Conservation (phyloP, 192 early-diverging fungal species). For the Dimargaris xerosporica region DNA sequence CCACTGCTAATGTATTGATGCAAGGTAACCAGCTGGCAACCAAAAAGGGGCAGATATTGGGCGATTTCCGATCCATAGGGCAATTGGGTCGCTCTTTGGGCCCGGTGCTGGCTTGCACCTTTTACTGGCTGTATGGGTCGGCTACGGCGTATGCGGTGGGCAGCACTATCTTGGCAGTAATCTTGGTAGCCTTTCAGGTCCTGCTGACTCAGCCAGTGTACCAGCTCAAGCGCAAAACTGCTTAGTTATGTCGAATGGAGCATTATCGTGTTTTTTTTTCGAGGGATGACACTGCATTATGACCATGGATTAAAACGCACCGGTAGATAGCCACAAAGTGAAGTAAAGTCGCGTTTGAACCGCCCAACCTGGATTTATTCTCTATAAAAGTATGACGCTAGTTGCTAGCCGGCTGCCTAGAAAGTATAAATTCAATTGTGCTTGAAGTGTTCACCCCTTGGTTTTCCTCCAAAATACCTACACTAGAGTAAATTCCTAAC, state of each 20-base stretch:
- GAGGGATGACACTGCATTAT: neutral
- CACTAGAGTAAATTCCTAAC: too few relatives aligned
- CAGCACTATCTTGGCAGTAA: conserved; percentile 27
- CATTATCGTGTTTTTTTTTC: neutral
- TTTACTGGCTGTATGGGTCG: conserved; percentile 73
- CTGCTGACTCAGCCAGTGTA: neutral
- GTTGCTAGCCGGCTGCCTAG: too few relatives aligned
- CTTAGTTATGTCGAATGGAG: neutral
- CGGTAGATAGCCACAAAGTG: too few relatives aligned
- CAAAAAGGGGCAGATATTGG: conserved; percentile 56
- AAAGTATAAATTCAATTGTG: too few relatives aligned
- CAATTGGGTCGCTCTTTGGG: conserved; percentile 85
- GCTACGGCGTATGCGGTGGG: conserved; percentile 42
- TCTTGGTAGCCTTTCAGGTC: conserved; percentile 20
- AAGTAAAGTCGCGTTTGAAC: too few relatives aligned
- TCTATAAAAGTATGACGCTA: too few relatives aligned
- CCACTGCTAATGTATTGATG: conserved; percentile 3
- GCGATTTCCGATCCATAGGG: conserved; percentile 71
- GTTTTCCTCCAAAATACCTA: too few relatives aligned
- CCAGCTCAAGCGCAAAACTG: conserved; percentile 1
- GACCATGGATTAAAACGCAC: neutral
- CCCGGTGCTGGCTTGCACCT: conserved; percentile 68
- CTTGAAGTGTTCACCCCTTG: too few relatives aligned
- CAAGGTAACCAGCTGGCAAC: neutral
- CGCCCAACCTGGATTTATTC: too few relatives aligned